Evolutionary conservation across 192 early-diverging fungal genomes (phyloP), one percentile per base, ranked within the genome.

Genomic region (Linnemannia elongata): DNA sequence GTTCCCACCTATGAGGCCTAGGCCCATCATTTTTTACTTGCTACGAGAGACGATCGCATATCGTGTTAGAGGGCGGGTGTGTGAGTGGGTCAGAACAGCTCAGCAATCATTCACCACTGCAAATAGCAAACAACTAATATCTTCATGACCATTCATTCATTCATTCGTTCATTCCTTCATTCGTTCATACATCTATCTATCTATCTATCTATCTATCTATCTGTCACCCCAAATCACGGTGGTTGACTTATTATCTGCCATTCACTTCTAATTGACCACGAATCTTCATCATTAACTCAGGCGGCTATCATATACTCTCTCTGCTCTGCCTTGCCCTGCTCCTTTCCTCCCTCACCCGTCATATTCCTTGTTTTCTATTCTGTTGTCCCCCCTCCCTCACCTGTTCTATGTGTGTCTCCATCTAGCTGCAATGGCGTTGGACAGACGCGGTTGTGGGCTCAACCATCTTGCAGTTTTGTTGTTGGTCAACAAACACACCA

Each of bases 371-470:
- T 66, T 33, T 33, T 66, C 12, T 66, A 33, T 66, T 52, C 17
- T 52, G 49, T 22, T 52, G 49, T 12, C 49, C 13, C 49, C 60
- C 27, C 27, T 33, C 60, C 2, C n/a, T n/a, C 22, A 54, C 24
- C 7, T n/a, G 55, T 27, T 45, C 12, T 57, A n/a, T 27, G 55
- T 57, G 55, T 57, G 17, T 66, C 60, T 33, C 60, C 10, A 33
- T 66, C 60, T 33, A 2, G 27, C 17, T 66, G 30, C 27, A 13
- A 33, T 66, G 60, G 60, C 30, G 30, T 66, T 66, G 60, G 27
- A 66, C 60, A 66, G 60, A 35, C 30, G 60, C 60, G 60, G 60
- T 33, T 66, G 60, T 66, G 60, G 60, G 60, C 60, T 66, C 30
- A 66, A 66, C 60, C 60, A 66, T 66, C 60, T 27, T 66, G 60